Conservation (phyloP, 192 early-diverging fungal genomes). For the Paraglomus occultum region DNA sequence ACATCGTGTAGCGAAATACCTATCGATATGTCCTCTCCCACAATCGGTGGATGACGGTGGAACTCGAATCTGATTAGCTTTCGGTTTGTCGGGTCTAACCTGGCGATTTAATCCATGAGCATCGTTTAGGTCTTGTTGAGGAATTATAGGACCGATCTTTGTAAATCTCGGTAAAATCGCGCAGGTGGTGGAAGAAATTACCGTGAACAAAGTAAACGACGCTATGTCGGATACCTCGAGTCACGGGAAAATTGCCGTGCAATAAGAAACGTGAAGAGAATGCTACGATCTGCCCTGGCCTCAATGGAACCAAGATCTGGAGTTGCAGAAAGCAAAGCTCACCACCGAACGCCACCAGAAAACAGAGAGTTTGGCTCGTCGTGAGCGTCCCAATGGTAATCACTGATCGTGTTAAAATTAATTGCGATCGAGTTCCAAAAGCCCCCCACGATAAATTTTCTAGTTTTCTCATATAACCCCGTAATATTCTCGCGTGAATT, state of each 20-base stretch:
- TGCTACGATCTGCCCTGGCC: not conserved
- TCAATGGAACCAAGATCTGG: not conserved
- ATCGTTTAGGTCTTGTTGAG: conserved; percentile 13
- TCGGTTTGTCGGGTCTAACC: not conserved
- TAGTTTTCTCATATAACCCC: conserved; percentile 5
- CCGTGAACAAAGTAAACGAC: too few species aligned
- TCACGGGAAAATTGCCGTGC: conserved; percentile 2
- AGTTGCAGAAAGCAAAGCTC: not conserved
- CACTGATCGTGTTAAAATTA: too few species aligned
- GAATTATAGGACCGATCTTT: not conserved
- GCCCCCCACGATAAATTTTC: not conserved
- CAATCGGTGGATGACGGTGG: not conserved
- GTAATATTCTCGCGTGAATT: not conserved
- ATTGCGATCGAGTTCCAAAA: too few species aligned
- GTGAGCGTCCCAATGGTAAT: not conserved
- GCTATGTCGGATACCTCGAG: too few species aligned
- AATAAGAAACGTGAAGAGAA: not conserved
- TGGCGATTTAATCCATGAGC: not conserved
- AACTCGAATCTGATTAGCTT: conserved; percentile 1
- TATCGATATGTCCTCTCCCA: not conserved
- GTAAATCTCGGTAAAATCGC: conserved; percentile 3
- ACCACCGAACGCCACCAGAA: not conserved
- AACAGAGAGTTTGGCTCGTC: conserved; percentile 1
- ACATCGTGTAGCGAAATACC: not conserved
- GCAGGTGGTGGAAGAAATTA: not conserved